A percentile compares a stretch with the other conserved stretches of the same genome.
These are phyloP conservation scores for Antitrichia curtipendula DNA, from an alignment of 225 moss, liverwort and hornwort species.

Conservation along the genomic window DNA sequence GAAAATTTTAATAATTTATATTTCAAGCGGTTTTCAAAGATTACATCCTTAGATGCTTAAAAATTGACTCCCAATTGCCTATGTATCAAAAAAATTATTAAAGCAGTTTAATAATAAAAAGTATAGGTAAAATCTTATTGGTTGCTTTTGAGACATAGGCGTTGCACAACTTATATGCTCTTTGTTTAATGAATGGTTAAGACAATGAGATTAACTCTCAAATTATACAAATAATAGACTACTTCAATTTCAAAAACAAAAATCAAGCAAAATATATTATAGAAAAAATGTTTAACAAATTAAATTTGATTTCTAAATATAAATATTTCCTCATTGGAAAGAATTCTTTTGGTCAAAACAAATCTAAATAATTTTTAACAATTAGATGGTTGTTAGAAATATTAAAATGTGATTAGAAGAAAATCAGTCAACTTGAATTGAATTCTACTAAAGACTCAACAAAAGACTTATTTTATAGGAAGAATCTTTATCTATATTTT, in stretches of 20 bases:
- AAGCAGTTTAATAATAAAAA: neutral
- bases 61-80: neutral
- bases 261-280: neutral
- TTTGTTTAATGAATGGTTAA: neutral
- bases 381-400: neutral
- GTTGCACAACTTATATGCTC: neutral
- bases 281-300: fast-evolving
- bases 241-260: neutral
- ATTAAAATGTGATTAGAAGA: too few species aligned
- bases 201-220: too few species aligned
- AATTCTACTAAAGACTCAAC: neutral
- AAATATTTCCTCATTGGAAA: too few species aligned
- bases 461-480: neutral
- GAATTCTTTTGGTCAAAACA: too few species aligned
- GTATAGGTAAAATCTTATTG: too few species aligned
- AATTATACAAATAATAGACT: neutral
- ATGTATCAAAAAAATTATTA: neutral
- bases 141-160: fast-evolving
- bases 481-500: neutral
- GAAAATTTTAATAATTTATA: too few species aligned
- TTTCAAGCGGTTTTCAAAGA: neutral
- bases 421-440: too few species aligned
- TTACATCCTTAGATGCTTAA: neutral
- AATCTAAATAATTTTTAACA: neutral
- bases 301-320: neutral